These are phyloP conservation scores for Nannochloropsis granulata DNA, from an alignment of 108 stramenopile species.

Conservation along the genomic window DNA sequence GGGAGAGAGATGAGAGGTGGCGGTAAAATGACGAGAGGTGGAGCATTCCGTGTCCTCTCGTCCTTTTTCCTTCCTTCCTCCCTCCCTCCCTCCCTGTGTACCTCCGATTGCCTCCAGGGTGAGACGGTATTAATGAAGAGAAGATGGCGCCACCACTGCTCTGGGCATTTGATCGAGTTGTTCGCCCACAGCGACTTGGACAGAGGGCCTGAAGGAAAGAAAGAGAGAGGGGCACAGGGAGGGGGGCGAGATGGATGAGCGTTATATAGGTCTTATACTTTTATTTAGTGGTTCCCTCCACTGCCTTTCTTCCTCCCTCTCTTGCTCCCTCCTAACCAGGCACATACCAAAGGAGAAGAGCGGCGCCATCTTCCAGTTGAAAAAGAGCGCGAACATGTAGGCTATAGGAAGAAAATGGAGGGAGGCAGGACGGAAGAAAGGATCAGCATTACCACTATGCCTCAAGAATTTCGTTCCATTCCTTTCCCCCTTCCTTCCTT, in stretches of 20 bases:
- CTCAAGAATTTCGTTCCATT: too few relatives aligned
- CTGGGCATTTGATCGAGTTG: neutral
- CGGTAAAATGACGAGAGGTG: too few relatives aligned
- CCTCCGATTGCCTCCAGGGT: neutral
- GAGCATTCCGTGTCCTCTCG: too few relatives aligned
- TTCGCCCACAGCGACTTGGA: neutral
- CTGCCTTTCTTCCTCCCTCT: neutral
- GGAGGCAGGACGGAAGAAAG: too few relatives aligned
- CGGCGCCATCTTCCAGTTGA: neutral
- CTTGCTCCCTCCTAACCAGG: neutral
- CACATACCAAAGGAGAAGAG: neutral
- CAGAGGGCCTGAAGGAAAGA: neutral
- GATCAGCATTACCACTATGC: too few relatives aligned
- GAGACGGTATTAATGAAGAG: neutral
- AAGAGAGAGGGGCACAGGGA: neutral
- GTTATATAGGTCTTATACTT: too few relatives aligned
- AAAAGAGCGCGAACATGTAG: neutral
- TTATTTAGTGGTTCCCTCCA: too few relatives aligned
- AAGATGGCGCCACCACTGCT: neutral
- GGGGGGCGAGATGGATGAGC: neutral
- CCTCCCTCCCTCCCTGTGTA: neutral
- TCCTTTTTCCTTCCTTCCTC: neutral
- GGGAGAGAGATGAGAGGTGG: neutral
- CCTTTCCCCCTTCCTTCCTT: neutral
- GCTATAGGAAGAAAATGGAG: neutral